Evolutionary conservation across 1,284 basidiomycete species (phyloP).

Genomic region (Ceratobasidium theobromae): DNA sequence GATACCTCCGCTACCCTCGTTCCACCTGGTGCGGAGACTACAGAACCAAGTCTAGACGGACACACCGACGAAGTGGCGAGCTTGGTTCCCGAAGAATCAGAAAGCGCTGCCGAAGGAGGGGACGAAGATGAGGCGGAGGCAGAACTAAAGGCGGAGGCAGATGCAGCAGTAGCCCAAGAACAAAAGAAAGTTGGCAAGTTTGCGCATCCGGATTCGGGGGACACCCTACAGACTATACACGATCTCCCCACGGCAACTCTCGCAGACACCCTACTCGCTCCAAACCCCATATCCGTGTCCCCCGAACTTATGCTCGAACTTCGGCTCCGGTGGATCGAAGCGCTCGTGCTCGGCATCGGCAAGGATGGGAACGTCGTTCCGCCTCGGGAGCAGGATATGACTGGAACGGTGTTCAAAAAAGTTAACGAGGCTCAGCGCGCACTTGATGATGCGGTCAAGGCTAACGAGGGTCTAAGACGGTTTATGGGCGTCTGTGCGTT

Average conservation of each 20-base stretch:
- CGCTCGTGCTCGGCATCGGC: slow-evolving; percentile 65
- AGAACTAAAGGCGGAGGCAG: background rate
- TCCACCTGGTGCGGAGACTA: background rate
- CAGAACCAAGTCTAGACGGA: slow-evolving; percentile 18
- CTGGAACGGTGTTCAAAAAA: slow-evolving; percentile 53
- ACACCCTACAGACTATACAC: background rate
- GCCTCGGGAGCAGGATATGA: slow-evolving; percentile 13
- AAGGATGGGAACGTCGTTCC: slow-evolving; percentile 42
- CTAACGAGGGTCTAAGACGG: slow-evolving; percentile 66
- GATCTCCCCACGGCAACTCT: slow-evolving; percentile 8
- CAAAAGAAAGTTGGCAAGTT: background rate
- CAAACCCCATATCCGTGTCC: slow-evolving; percentile 39
- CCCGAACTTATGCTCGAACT: slow-evolving; percentile 74
- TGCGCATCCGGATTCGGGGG: background rate
- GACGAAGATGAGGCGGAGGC: background rate
- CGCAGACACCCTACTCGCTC: slow-evolving; percentile 15
- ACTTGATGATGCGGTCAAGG: slow-evolving; percentile 57
- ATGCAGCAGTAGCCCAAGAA: background rate
- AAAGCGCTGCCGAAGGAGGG: background rate
- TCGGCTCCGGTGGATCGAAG: slow-evolving; percentile 72
- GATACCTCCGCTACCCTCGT: background rate
- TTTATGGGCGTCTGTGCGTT: slow-evolving; percentile 72
- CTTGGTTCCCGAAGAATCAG: background rate
- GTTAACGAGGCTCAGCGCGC: slow-evolving; percentile 61
- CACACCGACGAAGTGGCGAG: slow-evolving; percentile 12